Evolutionary conservation across 805 yeast species (phyloP).

Genomic region (Isabelozyma rhagii): DNA sequence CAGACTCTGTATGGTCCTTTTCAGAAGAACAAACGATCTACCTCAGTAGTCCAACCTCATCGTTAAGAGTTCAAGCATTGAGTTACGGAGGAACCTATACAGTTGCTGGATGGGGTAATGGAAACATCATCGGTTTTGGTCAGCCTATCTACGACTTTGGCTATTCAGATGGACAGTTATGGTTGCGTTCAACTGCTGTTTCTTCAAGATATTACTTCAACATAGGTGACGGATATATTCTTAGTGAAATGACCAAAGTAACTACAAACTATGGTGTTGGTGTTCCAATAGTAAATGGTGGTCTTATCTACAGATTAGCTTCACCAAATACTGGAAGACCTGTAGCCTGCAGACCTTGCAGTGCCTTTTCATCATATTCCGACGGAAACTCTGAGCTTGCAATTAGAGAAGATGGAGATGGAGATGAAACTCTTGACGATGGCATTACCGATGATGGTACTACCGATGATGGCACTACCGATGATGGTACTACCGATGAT

Average conservation of each 20-base stretch:
- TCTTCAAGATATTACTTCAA: not conserved
- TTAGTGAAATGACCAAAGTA: not conserved
- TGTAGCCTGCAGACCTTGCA: constrained; percentile 2
- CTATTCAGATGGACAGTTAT: constrained; percentile 1
- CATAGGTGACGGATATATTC: not conserved
- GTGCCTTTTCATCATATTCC: not conserved
- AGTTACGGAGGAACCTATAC: constrained; percentile 15
- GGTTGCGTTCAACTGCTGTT: not conserved
- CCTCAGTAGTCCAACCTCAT: constrained; percentile 11
- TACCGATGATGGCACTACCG: no score
- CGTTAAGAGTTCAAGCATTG: constrained; percentile 5
- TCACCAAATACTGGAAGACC: constrained; percentile 1
- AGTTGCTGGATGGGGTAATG: constrained; percentile 27
- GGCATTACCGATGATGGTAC: no score
- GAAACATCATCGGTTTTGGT: constrained; percentile 23
- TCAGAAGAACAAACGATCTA: constrained; percentile 12
- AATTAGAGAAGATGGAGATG: no score
- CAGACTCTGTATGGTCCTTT: not conserved
- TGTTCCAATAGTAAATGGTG: not conserved
- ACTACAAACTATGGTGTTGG: not conserved
- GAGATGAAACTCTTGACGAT: no score
- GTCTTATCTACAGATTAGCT: not conserved
- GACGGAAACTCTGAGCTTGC: no score
- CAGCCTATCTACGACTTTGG: constrained; percentile 7
- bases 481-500: no score